phyloP scores from a whole-genome alignment of 2,329 filamentous ascomycete species.

The Ceratocystis destructans region DNA sequence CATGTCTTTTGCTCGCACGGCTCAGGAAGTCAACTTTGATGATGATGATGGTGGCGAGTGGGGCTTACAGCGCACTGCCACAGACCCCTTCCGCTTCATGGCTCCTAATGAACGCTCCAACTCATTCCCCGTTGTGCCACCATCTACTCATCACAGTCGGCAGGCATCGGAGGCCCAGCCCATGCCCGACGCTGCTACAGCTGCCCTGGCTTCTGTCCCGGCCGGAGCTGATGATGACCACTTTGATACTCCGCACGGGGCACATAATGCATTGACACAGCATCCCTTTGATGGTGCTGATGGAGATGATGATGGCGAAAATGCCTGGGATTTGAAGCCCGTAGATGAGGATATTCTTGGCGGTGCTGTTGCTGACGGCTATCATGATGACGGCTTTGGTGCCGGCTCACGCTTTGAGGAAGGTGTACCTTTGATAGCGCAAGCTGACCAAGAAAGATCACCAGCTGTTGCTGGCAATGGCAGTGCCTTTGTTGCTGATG shows the following conservation, averaged over 20 bases:
- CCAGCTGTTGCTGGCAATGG: conserved; percentile 16
- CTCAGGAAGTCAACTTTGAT: conserved; percentile 46
- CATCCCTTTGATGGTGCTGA: conserved; percentile 1
- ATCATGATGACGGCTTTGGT: conserved; percentile 27
- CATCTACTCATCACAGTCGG: conserved; percentile 10
- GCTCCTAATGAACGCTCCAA: conserved; percentile 44
- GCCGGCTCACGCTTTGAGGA: conserved; percentile 53
- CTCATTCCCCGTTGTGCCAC: conserved; percentile 46
- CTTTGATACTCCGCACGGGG: conserved; percentile 17
- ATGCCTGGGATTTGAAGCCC: conserved; percentile 15
- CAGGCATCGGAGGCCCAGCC: conserved; percentile 4
- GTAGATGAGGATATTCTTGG: conserved; percentile 25
- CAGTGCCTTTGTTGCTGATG: conserved; percentile 2
- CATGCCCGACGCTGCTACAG: conserved; percentile 9
- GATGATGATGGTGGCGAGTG: conserved; percentile 49
- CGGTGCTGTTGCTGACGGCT: conserved; percentile 30
- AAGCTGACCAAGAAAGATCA: conserved; percentile 17
- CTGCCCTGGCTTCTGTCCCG: conserved; percentile 5
- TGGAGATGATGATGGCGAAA: conserved; percentile 3
- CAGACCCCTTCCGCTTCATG: conserved; percentile 49
- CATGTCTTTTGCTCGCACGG: conserved; percentile 50
- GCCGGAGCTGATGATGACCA: neutral
- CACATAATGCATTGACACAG: conserved; percentile 7
- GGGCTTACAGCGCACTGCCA: conserved; percentile 37
- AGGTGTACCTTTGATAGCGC: conserved; percentile 47